Evolutionary conservation across 2,329 filamentous ascomycete species (phyloP).

Genomic region (Aspergillus sp.): DNA sequence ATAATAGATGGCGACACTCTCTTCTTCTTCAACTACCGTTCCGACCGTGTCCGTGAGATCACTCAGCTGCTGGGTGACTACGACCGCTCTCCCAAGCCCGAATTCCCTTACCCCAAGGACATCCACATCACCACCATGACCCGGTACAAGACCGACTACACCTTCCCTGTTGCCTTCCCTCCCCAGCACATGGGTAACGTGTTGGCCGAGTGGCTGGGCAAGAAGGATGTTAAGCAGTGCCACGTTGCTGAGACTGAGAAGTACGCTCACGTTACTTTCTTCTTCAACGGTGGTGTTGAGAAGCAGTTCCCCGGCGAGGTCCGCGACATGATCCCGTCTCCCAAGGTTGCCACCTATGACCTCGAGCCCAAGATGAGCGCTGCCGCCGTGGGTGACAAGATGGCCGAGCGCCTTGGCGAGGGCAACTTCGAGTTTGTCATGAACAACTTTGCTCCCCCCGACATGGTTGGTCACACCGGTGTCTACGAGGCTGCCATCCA

Average conservation of each 20-base stretch:
- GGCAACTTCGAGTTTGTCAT: slow-evolving; percentile 94
- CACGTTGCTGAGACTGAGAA: slow-evolving; percentile 99
- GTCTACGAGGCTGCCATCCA: slow-evolving; percentile 93
- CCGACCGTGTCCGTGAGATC: slow-evolving; percentile 93
- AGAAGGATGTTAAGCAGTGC: slow-evolving; percentile 86
- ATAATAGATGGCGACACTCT: slow-evolving; percentile 79
- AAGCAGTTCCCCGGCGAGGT: slow-evolving; percentile 91
- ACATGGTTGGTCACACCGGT: slow-evolving; percentile 99
- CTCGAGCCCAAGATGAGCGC: slow-evolving; percentile 95
- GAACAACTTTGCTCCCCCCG: slow-evolving; percentile 99
- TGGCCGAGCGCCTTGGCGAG: slow-evolving; percentile 81
- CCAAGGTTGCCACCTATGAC: slow-evolving; percentile 95
- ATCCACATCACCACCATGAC: slow-evolving; percentile 93
- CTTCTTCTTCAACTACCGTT: slow-evolving; percentile 99
- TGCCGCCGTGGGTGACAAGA: slow-evolving; percentile 83
- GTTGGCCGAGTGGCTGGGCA: slow-evolving; percentile 93
- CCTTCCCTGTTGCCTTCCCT: slow-evolving; percentile 87
- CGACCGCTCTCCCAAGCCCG: slow-evolving; percentile 84
- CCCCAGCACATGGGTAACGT: slow-evolving; percentile 97
- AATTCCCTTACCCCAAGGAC: slow-evolving; percentile 93
- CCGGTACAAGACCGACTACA: slow-evolving; percentile 93
- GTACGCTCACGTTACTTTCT: slow-evolving; percentile 99
- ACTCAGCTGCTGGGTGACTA: slow-evolving; percentile 90
- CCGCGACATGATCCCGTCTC: slow-evolving; percentile 90
- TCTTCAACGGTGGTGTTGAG: slow-evolving; percentile 99